Percentiles rank a stretch among this genome's conserved stretches.
These are phyloP conservation scores for Thalassiosira exigua DNA, from an alignment of 352 stramenopile species.

Conservation along the genomic window DNA sequence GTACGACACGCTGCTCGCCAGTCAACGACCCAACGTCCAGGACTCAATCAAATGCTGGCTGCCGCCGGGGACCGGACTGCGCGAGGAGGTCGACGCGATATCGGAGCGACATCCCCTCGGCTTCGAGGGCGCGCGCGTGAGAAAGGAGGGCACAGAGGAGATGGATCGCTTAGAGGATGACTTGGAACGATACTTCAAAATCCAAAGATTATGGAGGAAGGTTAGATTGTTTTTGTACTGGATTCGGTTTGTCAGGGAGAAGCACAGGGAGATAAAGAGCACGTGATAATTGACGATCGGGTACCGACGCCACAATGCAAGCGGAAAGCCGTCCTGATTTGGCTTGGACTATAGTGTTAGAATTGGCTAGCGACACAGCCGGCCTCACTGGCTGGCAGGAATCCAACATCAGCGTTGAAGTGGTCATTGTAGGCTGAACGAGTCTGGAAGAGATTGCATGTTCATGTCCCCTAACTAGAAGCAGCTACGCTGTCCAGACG, in stretches of 20 bases:
- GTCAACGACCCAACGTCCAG: conserved; percentile 39
- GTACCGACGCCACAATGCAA: no score
- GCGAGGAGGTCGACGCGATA: conserved; percentile 68
- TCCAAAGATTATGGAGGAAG: background rate
- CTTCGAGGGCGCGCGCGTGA: conserved; percentile 38
- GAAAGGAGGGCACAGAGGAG: background rate
- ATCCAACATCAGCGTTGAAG: no score
- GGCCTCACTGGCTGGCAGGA: no score
- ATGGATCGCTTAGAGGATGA: background rate
- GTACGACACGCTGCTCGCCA: conserved; percentile 61
- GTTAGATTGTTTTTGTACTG: background rate
- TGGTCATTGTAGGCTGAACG: no score
- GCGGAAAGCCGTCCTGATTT: no score
- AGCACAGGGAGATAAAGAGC: no score
- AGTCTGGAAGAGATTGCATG: no score
- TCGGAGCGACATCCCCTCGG: conserved; percentile 54
- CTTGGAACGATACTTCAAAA: background rate
- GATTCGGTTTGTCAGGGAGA: background rate
- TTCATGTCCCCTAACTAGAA: no score
- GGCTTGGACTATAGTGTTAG: no score
- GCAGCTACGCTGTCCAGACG: no score
- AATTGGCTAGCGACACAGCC: no score
- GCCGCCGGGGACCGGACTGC: conserved; percentile 61
- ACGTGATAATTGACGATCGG: no score
- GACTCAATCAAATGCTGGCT: conserved; percentile 70